Percentiles rank a stretch among this genome's conserved stretches.
These are phyloP conservation scores for Astrocystis sublimbata DNA, from an alignment of 495 filamentous ascomycete species.

Conservation along the genomic window DNA sequence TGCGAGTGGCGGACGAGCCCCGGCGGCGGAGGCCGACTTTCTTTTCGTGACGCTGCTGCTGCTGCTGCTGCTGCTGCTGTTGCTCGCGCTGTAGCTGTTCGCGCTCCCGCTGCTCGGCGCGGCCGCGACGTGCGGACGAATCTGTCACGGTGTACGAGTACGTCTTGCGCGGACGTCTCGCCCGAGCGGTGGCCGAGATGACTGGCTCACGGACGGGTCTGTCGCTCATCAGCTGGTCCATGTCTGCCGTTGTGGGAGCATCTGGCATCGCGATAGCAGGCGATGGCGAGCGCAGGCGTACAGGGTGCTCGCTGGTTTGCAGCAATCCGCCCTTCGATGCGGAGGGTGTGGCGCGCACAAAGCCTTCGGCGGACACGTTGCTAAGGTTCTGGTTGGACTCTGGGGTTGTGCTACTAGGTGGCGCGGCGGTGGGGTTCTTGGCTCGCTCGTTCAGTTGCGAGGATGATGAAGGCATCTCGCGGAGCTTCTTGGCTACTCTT, in stretches of 20 bases:
- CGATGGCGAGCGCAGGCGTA: constrained; percentile 28
- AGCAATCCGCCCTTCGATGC: constrained; percentile 21
- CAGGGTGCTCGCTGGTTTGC: constrained; percentile 22
- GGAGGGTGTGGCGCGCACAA: constrained; percentile 23
- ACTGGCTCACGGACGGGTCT: background rate
- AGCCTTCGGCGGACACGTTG: constrained; percentile 15
- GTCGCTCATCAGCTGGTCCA: background rate
- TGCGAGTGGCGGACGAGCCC: background rate
- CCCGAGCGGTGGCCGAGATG: background rate
- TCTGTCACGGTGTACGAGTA: constrained; percentile 18
- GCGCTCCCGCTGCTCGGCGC: background rate
- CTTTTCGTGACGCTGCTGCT: background rate
- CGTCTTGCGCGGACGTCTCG: constrained; percentile 12
- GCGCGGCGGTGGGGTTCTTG: background rate
- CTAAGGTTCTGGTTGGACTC: background rate
- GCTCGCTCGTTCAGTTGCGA: constrained; percentile 17
- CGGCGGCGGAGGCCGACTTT: background rate
- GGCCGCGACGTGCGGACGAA: background rate
- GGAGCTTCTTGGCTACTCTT: constrained; percentile 34
- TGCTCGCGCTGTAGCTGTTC: background rate
- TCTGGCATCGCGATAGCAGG: constrained; percentile 12
- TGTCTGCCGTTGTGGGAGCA: background rate
- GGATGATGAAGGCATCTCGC: constrained; percentile 24
- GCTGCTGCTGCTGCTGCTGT: background rate
- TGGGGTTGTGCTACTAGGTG: background rate